phyloP scores from a whole-genome alignment of 352 stramenopile species.

The Globisporangium recalcitrans region DNA sequence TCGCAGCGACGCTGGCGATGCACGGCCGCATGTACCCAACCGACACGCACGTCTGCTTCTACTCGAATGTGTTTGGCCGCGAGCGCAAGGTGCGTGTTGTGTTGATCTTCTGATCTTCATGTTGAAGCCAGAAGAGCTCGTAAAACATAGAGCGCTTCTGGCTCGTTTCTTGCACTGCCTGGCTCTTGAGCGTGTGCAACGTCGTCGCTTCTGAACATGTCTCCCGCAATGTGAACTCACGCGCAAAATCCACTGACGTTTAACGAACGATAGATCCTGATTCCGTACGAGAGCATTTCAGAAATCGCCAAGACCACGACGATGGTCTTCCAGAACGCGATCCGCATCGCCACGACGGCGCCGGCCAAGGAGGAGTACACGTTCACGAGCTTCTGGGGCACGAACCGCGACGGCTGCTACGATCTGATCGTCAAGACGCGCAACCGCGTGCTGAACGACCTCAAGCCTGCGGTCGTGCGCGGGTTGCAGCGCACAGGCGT shows the following conservation, averaged over 20 bases:
- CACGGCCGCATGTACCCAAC: conserved; percentile 87
- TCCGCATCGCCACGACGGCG: conserved; percentile 57
- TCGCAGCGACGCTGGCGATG: conserved; percentile 75
- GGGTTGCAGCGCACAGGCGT: neutral
- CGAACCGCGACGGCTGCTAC: conserved; percentile 74
- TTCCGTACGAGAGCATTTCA: conserved; percentile 81
- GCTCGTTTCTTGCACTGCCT: conserved; percentile 15
- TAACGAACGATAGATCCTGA: conserved; percentile 46
- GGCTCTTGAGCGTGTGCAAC: conserved; percentile 13
- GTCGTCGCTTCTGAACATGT: conserved; percentile 1
- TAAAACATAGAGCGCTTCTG: conserved; percentile 5
- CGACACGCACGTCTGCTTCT: conserved; percentile 78
- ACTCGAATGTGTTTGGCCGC: conserved; percentile 84
- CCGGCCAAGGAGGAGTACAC: conserved; percentile 69
- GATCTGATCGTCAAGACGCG: conserved; percentile 70
- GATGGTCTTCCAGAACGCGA: conserved; percentile 75
- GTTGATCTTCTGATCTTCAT: conserved; percentile 4
- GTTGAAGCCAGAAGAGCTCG: neutral
- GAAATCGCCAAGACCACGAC: conserved; percentile 78
- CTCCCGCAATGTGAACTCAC: neutral
- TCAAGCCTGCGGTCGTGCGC: conserved; percentile 3
- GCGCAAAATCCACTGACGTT: neutral
- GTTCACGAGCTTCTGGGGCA: conserved; percentile 84
- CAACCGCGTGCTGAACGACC: conserved; percentile 33
- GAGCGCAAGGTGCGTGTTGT: conserved; percentile 66